Evolutionary conservation across 1,284 basidiomycete genomes (phyloP).

Genomic region (Malassezia sp.): DNA sequence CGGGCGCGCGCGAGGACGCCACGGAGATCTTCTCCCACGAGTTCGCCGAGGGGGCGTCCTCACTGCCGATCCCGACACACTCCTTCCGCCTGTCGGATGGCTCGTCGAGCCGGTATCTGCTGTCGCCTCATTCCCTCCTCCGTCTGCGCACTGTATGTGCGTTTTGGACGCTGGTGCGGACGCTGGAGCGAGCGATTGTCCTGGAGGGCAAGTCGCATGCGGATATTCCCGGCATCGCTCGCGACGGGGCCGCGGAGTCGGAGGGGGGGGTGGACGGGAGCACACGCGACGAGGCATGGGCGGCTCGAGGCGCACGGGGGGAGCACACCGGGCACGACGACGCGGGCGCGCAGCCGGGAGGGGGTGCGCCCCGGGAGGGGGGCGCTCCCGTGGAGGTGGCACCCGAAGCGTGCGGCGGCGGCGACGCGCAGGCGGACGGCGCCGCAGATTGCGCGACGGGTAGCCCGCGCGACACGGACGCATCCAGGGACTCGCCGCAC

Average conservation of each 20-base stretch:
- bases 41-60: slow-evolving; percentile 1
- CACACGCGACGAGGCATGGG: slow-evolving; percentile 5
- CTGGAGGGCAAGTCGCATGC: slow-evolving; percentile 38
- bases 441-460: too few relatives aligned
- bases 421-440: background rate
- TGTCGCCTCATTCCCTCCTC: slow-evolving; percentile 39
- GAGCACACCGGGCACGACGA: slow-evolving; percentile 4
- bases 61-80: slow-evolving; percentile 39
- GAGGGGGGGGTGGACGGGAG: background rate
- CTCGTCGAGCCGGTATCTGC: slow-evolving; percentile 30
- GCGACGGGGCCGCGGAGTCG: background rate
- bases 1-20: slow-evolving; percentile 2
- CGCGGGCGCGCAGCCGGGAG: slow-evolving; percentile 1
- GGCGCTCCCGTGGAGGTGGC: background rate
- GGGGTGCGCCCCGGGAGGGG: background rate
- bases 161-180: slow-evolving; percentile 41
- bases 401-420: too few relatives aligned
- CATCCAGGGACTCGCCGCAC: too few relatives aligned
- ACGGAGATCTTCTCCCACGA: background rate
- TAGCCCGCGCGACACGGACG: too few relatives aligned
- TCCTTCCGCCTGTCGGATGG: slow-evolving; percentile 41
- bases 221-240: slow-evolving; percentile 15
- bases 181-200: slow-evolving; percentile 40
- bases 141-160: slow-evolving; percentile 37
- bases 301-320: too few relatives aligned